Conservation (phyloP, 768 basidiomycete species). For the Psilocybe cubensis region DNA sequence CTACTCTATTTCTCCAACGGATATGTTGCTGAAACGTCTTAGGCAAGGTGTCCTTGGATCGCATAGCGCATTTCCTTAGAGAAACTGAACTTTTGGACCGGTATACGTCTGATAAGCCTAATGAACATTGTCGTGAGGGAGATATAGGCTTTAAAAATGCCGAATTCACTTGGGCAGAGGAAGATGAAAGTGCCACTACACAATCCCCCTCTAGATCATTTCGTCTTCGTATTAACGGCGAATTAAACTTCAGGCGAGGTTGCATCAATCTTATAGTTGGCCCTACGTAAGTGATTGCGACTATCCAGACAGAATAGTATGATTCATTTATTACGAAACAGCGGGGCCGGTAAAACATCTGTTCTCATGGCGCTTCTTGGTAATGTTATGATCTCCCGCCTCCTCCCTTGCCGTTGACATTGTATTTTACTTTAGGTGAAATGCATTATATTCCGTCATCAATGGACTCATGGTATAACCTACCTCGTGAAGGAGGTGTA, state of each 20-base stretch:
- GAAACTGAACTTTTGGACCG: slow-evolving; percentile 53
- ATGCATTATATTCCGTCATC: slow-evolving; percentile 59
- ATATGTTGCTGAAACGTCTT: slow-evolving; percentile 12
- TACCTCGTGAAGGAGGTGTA: slow-evolving; percentile 67
- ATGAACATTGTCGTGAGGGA: not conserved
- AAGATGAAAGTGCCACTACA: slow-evolving; percentile 30
- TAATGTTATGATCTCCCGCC: not conserved
- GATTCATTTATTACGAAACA: not conserved
- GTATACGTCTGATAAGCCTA: slow-evolving; percentile 18
- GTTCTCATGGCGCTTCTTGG: slow-evolving; percentile 64
- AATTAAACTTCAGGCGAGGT: slow-evolving; percentile 56
- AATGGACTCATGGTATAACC: slow-evolving; percentile 60
- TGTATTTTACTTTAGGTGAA: slow-evolving; percentile 43
- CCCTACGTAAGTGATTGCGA: slow-evolving; percentile 39
- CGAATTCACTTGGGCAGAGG: slow-evolving; percentile 54
- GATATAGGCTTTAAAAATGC: slow-evolving; percentile 49
- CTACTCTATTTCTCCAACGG: slow-evolving; percentile 36
- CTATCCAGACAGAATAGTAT: too few species aligned
- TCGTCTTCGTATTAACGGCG: slow-evolving; percentile 51
- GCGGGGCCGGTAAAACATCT: slow-evolving; percentile 62
- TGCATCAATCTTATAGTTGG: slow-evolving; percentile 60
- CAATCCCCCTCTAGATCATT: slow-evolving; percentile 48
- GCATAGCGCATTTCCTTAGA: slow-evolving; percentile 44
- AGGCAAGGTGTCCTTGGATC: slow-evolving; percentile 68
- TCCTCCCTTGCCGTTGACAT: not conserved